phyloP scores from a whole-genome alignment of 768 basidiomycete genomes.

The Suillus fuscotomentosus region DNA sequence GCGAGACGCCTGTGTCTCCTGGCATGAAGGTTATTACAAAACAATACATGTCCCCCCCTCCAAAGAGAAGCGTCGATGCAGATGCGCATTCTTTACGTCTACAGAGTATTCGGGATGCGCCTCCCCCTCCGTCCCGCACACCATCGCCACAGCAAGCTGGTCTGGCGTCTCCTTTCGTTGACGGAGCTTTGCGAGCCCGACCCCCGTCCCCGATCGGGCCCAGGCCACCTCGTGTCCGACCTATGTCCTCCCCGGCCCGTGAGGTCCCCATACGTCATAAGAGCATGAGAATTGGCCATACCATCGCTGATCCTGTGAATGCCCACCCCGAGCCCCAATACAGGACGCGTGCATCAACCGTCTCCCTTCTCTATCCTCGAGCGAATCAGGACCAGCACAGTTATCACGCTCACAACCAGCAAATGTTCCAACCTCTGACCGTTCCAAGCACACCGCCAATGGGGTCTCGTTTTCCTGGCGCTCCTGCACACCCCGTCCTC shows the following conservation, averaged over 20 bases:
- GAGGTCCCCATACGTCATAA: slow-evolving; percentile 29
- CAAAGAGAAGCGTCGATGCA: slow-evolving; percentile 25
- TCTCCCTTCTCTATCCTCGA: slow-evolving; percentile 23
- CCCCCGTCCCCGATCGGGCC: slow-evolving; percentile 53
- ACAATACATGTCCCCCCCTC: slow-evolving; percentile 41
- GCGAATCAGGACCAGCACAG: slow-evolving; percentile 28
- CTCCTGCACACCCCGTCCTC: slow-evolving; percentile 13
- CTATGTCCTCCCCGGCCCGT: slow-evolving; percentile 26
- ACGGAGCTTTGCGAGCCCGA: slow-evolving; percentile 36
- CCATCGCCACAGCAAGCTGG: slow-evolving; percentile 24
- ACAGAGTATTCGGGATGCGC: slow-evolving; percentile 25
- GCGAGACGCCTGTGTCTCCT: slow-evolving; percentile 16
- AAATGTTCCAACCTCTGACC: slow-evolving; percentile 30
- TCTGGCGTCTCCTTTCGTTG: slow-evolving; percentile 14
- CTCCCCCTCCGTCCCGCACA: slow-evolving; percentile 27
- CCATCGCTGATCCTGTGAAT: slow-evolving; percentile 14
- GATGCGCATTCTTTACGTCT: slow-evolving; percentile 14
- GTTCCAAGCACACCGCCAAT: slow-evolving; percentile 21
- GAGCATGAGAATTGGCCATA: slow-evolving; percentile 29
- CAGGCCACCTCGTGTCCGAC: slow-evolving; percentile 35
- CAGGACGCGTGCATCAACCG: slow-evolving; percentile 29
- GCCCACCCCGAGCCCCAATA: slow-evolving; percentile 21
- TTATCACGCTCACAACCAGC: slow-evolving; percentile 31
- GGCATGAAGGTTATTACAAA: slow-evolving; percentile 35
- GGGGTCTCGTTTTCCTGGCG: slow-evolving; percentile 18